Percentiles rank a stretch among this genome's conserved stretches.
Evolutionary conservation across 2,329 filamentous ascomycete species (phyloP).

Genomic region (Fusarium protoensiforme): DNA sequence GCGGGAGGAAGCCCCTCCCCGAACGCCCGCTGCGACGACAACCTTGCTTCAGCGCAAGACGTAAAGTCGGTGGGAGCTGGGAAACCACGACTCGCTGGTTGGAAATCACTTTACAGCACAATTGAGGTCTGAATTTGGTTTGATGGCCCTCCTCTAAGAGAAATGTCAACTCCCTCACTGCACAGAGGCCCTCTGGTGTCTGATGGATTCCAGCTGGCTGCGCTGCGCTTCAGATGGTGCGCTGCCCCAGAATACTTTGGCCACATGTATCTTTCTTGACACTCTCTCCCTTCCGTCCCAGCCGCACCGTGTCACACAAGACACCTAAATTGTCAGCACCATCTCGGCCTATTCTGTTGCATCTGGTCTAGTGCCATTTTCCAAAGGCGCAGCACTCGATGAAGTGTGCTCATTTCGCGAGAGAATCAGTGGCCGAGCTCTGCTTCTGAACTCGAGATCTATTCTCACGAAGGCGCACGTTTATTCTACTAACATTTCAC

Average conservation of each 20-base stretch:
- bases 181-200: background rate
- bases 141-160: background rate
- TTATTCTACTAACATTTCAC: background rate
- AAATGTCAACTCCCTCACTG: background rate
- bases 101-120: background rate
- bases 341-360: background rate
- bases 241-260: background rate
- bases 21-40: background rate
- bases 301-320: slow-evolving; percentile 17
- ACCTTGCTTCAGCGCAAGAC: background rate
- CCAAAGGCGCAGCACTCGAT: background rate
- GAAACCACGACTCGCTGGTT: background rate
- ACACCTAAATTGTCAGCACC: background rate
- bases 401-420: background rate
- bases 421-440: background rate
- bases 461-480: background rate
- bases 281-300: background rate
- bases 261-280: slow-evolving; percentile 5
- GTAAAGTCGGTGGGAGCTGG: background rate
- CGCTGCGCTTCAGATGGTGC: background rate
- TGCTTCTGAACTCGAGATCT: background rate
- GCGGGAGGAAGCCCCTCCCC: background rate
- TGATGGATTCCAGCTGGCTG: background rate
- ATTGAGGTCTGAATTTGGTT: background rate
- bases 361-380: background rate